Evolutionary conservation across 2,329 filamentous ascomycete genomes (phyloP).

Genomic region (Botryotinia globosa): DNA sequence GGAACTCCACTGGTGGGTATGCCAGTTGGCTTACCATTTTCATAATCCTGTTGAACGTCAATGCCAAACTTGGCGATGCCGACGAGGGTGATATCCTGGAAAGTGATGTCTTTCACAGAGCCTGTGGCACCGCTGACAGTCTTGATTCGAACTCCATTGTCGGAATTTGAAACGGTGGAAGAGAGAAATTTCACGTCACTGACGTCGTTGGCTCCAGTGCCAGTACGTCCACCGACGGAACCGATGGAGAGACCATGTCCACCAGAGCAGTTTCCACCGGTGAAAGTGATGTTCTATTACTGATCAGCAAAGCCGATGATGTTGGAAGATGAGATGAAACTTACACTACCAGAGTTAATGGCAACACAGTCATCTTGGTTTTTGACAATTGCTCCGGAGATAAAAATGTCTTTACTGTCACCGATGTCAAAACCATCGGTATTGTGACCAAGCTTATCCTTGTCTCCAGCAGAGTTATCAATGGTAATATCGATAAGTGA

Average conservation of each 20-base stretch:
- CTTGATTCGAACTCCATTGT: constrained; percentile 48
- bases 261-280: constrained; percentile 33
- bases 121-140: constrained; percentile 39
- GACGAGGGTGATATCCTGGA: constrained; percentile 50
- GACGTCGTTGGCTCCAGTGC: constrained; percentile 53
- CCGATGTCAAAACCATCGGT: constrained; percentile 53
- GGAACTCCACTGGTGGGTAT: constrained; percentile 43
- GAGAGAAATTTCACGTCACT: constrained; percentile 49
- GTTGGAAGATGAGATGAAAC: background rate
- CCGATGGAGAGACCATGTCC: constrained; percentile 54
- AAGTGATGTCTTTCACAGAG: constrained; percentile 50
- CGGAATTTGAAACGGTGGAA: constrained; percentile 48
- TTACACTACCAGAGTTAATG: constrained; percentile 51
- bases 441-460: constrained; percentile 45
- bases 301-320: background rate
- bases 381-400: constrained; percentile 50
- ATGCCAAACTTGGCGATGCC: constrained; percentile 47
- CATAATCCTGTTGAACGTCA: constrained; percentile 56
- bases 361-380: constrained; percentile 61
- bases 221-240: constrained; percentile 52
- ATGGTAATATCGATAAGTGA: constrained; percentile 51
- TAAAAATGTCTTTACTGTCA: constrained; percentile 47
- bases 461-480: constrained; percentile 56
- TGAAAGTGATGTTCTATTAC: constrained; percentile 32
- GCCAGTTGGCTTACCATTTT: constrained; percentile 32